A percentile compares a stretch with the other conserved stretches of the same genome.
phyloP scores from a whole-genome alignment of 208 protist genomes.

The Porcisia hertigi region DNA sequence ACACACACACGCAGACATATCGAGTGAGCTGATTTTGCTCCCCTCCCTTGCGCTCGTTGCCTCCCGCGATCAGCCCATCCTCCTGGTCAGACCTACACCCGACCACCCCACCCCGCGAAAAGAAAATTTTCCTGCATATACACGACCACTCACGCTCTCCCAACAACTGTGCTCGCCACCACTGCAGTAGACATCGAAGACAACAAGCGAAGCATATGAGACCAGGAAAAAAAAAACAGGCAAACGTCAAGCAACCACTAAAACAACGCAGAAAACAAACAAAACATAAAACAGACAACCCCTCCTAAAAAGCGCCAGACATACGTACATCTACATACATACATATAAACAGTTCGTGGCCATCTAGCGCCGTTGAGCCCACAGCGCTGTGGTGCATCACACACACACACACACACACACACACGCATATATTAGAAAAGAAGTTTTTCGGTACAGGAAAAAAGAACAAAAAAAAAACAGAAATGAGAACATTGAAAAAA shows the following conservation, averaged over 20 bases:
- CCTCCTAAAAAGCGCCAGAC: background rate
- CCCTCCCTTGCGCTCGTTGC: too few relatives aligned
- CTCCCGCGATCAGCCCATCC: too few relatives aligned
- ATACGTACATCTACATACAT: background rate
- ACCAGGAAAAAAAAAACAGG: conserved; percentile 14
- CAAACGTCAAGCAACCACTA: background rate
- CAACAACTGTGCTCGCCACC: too few relatives aligned
- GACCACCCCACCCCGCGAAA: too few relatives aligned
- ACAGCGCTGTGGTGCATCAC: background rate
- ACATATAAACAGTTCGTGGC: background rate
- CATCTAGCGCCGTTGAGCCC: background rate
- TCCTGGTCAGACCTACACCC: too few relatives aligned
- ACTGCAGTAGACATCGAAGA: background rate
- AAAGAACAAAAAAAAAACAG: background rate
- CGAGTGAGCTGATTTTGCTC: too few relatives aligned
- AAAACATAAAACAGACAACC: background rate
- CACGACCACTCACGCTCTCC: too few relatives aligned
- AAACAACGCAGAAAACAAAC: background rate
- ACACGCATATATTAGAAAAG: background rate
- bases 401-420: background rate
- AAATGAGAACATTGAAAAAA: background rate
- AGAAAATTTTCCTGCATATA: too few relatives aligned
- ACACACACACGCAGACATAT: too few relatives aligned
- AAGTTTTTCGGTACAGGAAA: conserved; percentile 9
- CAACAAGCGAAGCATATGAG: background rate